phyloP scores from a whole-genome alignment of 78 protist species.

The Speleostelium caveatum region DNA sequence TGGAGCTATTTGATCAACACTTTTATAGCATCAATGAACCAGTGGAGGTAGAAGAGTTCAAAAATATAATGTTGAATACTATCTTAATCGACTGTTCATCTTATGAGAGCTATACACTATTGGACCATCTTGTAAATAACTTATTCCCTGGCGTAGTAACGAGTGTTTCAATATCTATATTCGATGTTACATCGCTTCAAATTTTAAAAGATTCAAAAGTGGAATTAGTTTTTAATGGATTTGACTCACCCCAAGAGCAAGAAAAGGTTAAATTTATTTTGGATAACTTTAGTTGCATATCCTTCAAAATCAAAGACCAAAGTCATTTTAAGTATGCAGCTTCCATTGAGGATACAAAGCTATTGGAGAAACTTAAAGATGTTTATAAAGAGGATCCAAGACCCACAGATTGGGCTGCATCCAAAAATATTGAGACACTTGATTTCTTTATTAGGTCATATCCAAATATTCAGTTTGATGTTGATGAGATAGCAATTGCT shows the following conservation, averaged over 20 bases:
- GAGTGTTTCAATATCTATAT: too few relatives aligned
- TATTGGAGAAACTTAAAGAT: not conserved
- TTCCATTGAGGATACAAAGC: not conserved
- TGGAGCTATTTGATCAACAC: too few relatives aligned
- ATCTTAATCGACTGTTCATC: too few relatives aligned
- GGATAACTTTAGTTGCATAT: too few relatives aligned
- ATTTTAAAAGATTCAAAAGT: not conserved
- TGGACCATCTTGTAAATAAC: too few relatives aligned
- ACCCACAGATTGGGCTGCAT: not conserved
- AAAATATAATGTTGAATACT: too few relatives aligned
- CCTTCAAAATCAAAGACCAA: not conserved
- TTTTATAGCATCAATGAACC: too few relatives aligned
- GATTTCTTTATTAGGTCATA: not conserved
- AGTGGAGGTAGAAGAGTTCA: too few relatives aligned
- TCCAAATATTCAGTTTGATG: not conserved
- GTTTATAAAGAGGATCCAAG: not conserved
- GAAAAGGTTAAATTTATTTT: too few relatives aligned
- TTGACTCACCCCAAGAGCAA: not conserved
- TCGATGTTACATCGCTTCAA: too few relatives aligned
- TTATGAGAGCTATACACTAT: too few relatives aligned
- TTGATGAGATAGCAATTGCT: not conserved
- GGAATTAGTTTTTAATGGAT: not conserved
- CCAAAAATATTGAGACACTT: not conserved
- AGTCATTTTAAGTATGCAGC: not conserved
- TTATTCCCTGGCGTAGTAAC: too few relatives aligned